Percentiles rank a stretch among this genome's conserved stretches.
These are phyloP conservation scores for Zelonia costaricensis DNA, from an alignment of 208 protist species.

Conservation along the genomic window DNA sequence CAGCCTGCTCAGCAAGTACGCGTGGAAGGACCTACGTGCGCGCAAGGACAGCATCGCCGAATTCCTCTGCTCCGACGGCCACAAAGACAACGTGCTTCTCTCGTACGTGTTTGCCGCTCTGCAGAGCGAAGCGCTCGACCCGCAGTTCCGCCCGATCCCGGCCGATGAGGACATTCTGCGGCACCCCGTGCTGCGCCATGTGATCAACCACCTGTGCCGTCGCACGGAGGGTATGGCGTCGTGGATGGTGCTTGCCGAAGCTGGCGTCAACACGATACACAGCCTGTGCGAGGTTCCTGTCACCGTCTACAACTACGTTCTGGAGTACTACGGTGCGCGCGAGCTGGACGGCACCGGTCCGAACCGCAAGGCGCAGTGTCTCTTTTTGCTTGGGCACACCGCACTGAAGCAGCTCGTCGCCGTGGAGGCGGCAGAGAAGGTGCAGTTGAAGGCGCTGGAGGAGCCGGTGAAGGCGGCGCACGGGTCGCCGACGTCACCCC, in stretches of 20 bases:
- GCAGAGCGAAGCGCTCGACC: conserved; percentile 69
- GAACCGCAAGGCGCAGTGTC: conserved; percentile 68
- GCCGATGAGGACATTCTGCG: conserved; percentile 38
- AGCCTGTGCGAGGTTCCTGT: conserved; percentile 76
- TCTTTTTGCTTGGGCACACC: conserved; percentile 75
- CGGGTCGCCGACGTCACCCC: conserved; percentile 11
- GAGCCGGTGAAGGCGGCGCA: conserved; percentile 21
- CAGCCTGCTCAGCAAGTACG: conserved; percentile 75
- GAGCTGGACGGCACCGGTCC: conserved; percentile 9
- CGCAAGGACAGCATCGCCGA: conserved; percentile 76
- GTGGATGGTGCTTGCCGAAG: conserved; percentile 80
- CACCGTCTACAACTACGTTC: conserved; percentile 74
- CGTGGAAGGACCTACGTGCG: conserved; percentile 64
- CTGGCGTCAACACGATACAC: conserved; percentile 72
- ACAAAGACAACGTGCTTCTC: conserved; percentile 84
- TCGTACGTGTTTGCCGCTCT: conserved; percentile 79
- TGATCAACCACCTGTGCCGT: conserved; percentile 83
- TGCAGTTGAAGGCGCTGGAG: conserved; percentile 77
- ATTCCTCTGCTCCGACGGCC: conserved; percentile 50
- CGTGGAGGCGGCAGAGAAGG: conserved; percentile 74
- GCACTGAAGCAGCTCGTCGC: conserved; percentile 88
- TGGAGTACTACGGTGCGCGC: conserved; percentile 56
- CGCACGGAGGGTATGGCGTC: conserved; percentile 66
- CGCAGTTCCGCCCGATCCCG: conserved; percentile 69
- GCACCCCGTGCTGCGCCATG: conserved; percentile 63